Base-by-base conservation (phyloP, 2,329 filamentous ascomycete species). In the Talaromyces funiculosus region DNA sequence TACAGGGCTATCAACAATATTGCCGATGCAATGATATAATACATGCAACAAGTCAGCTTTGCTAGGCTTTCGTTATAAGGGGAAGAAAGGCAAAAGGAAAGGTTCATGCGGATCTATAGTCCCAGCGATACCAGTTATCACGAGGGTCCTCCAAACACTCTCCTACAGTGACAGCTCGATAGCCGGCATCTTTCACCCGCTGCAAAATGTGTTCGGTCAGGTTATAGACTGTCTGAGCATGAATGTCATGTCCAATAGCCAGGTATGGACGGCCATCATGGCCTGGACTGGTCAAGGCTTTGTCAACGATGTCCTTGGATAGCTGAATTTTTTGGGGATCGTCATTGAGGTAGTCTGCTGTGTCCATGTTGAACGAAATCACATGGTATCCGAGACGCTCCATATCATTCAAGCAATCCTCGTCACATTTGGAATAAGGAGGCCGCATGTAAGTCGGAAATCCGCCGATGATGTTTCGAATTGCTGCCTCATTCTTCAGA, bases 401-500 rank as follows among this genome's bases (percentile, higher is more conserved):
- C 68, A 83, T 70, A 51, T 79, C 77, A 24, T 69, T 67, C 47
- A 77, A 69, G 60, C 77, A 80, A 10, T 71, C 65, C 3, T 63
- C 61, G 12, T 65, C 68, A 60, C 77, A 80, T 40, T 70, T 74
- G 9, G 76, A 75, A 66, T 80, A 82, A 1, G 81, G 81, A 10
- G 81, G 78, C 3, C 81, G 77, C 78, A 82, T 81, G 66, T 83
- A 82, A 6, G 79, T 81, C 2, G 81, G 80, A 57, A 80, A 78
- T 40, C 71, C 72, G 35, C 80, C 80, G 33, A 83, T 65, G 55
- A 82, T 77, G 61, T 78, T 78, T 20, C 71, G 68, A 31, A 82
- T 62, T 0, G 78, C 80, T 29, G 73, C 75, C 66, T 83, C 80
- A 24, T 79, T 76, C 64, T 77, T 77, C 31, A 74, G 66, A 66